Conservation (phyloP, 805 yeast genomes). For the Pichia exigua region DNA sequence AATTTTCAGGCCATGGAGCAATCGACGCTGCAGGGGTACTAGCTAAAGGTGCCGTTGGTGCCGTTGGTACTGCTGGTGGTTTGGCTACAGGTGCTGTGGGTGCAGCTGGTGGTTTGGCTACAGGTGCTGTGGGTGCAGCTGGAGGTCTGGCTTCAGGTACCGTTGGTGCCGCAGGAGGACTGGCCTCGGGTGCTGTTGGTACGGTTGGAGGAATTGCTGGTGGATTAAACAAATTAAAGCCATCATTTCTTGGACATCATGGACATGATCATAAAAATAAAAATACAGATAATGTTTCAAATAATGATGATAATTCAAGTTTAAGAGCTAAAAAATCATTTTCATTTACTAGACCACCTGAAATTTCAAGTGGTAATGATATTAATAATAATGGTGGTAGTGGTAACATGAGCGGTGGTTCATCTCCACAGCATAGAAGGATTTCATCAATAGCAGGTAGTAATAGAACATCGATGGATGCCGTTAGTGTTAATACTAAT, state of each 20-base stretch:
- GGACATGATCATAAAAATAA: constrained; percentile 24
- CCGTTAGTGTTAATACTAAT: constrained; percentile 28
- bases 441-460: constrained; percentile 5
- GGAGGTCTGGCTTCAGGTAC: constrained; percentile 39
- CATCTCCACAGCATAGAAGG: not conserved
- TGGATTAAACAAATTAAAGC: constrained; percentile 11
- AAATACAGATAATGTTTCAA: constrained; percentile 17
- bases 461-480: constrained; percentile 11
- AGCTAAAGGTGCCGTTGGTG: constrained; percentile 25
- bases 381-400: not conserved
- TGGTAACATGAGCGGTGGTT: not conserved
- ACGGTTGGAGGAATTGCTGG: constrained; percentile 29
- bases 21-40: constrained; percentile 35
- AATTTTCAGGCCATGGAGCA: not conserved
- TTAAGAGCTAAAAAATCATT: not conserved
- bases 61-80: constrained; percentile 33
- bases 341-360: not conserved
- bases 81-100: constrained; percentile 30
- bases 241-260: not conserved
- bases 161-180: constrained; percentile 33
- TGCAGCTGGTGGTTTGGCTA: constrained; percentile 23
- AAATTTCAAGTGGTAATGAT: not conserved
- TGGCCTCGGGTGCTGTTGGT: constrained; percentile 32
- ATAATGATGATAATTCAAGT: not conserved
- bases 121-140: constrained; percentile 37